A percentile compares a stretch with the other conserved stretches of the same genome.
phyloP scores from a whole-genome alignment of 139 green algal genomes.

The Pleodorina starrii region DNA sequence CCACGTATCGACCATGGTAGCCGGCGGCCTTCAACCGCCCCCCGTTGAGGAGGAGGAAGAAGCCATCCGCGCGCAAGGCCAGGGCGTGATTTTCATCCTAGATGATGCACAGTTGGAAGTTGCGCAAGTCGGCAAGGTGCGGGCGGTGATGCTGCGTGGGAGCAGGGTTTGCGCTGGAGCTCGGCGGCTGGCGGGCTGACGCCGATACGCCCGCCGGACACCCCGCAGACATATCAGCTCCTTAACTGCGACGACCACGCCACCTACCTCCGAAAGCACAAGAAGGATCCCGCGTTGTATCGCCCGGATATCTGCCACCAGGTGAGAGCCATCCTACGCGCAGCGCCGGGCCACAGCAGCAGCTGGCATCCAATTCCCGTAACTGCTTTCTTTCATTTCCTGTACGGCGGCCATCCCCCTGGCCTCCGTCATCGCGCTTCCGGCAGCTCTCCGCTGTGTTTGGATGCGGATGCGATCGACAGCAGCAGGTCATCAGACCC shows the following conservation, averaged over 20 bases:
- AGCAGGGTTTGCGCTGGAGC: background rate
- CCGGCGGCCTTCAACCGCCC: slow-evolving; percentile 76
- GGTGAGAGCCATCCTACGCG: too few species aligned
- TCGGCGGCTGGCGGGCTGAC: background rate
- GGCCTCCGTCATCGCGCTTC: too few species aligned
- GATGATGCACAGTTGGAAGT: slow-evolving; percentile 94
- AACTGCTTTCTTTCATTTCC: too few species aligned
- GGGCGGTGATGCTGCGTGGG: background rate
- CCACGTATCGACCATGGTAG: slow-evolving; percentile 32
- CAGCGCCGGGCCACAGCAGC: too few species aligned
- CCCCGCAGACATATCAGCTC: slow-evolving; percentile 82
- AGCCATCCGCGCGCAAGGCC: slow-evolving; percentile 41
- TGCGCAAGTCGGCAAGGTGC: slow-evolving; percentile 94
- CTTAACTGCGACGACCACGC: slow-evolving; percentile 98
- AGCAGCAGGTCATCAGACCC: too few species aligned
- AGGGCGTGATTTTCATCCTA: slow-evolving; percentile 92
- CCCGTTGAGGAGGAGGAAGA: slow-evolving; percentile 68
- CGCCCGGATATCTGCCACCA: slow-evolving; percentile 97
- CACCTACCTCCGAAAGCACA: slow-evolving; percentile 89
- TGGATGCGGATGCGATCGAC: too few species aligned
- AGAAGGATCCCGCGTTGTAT: slow-evolving; percentile 90
- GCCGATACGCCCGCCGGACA: background rate
- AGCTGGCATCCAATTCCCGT: too few species aligned
- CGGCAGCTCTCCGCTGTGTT: too few species aligned
- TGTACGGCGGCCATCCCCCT: too few species aligned